These are phyloP conservation scores for Rhododendron simsii DNA, from an alignment of 148 eudicot genomes.

Conservation along the genomic window DNA sequence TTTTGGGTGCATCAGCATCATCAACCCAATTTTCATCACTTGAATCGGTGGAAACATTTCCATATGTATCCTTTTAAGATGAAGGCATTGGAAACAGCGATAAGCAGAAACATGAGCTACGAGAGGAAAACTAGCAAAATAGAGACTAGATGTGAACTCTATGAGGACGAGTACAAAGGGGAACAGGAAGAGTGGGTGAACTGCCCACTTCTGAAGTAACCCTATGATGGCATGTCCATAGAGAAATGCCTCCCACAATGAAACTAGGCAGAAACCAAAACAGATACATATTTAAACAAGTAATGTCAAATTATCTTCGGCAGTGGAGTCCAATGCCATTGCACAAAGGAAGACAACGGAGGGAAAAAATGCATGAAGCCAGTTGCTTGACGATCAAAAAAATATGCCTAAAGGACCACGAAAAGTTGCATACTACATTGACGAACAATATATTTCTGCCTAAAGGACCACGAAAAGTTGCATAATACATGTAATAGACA, in stretches of 20 bases:
- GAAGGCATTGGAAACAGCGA: constrained; percentile 10
- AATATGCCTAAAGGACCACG: neutral
- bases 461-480: neutral
- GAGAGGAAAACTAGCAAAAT: neutral
- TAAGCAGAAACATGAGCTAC: neutral
- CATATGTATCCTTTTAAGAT: constrained; percentile 67
- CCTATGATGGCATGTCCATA: neutral
- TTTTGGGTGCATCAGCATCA: constrained; percentile 29
- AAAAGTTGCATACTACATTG: neutral
- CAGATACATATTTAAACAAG: neutral
- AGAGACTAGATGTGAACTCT: neutral
- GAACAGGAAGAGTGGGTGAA: constrained; percentile 3
- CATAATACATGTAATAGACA: neutral
- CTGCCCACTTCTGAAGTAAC: neutral
- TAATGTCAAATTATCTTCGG: neutral
- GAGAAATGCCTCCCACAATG: neutral
- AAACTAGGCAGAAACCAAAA: neutral
- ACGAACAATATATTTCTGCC: neutral
- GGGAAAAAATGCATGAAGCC: neutral
- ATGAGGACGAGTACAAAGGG: neutral
- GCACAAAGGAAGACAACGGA: neutral
- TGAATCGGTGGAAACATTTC: constrained; percentile 57
- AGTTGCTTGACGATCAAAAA: neutral
- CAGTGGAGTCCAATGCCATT: neutral
- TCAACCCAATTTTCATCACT: constrained; percentile 81